Base-by-base conservation (phyloP, 2,329 filamentous ascomycete species). In the Aspergillus caelatus region DNA sequence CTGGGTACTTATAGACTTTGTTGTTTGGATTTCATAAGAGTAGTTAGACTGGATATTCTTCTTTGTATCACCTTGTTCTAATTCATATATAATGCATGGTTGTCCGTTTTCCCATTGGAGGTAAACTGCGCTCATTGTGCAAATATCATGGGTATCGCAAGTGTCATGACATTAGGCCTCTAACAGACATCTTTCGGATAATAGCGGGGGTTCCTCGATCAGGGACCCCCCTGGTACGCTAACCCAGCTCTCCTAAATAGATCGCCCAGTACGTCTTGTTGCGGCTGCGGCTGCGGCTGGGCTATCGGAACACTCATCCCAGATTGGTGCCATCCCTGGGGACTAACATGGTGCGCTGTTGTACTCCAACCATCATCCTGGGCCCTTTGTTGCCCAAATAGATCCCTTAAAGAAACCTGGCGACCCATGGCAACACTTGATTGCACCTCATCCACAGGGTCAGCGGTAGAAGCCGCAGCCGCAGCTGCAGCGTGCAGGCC, bases 341-440 rank as follows among this genome's bases (percentile, higher is more conserved):
- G 69, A 8, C 48, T 65, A 11, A 76, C 62, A 63, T 78, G 77
- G 70, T 85, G 83, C 53, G 78, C 78, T 56, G 81, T 79, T 16
- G 84, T 77, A 70, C 80, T 84, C 77, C 81, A 85, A 12, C 72
- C 82, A 59, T 83, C 80, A 67, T 86, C 84, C 57, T 83, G 79
- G 32, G 80, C 80, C 53, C 82, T 79, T 68, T 86, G 83, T 69
- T 85, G 83, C 6, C 84, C 84, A 68, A 87, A 86, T 2, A 86
- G 72, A 66, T 86, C 83, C 61, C 83, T 80, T 10, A 86, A 73
- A 19, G 80, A 84, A 28, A 85, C 75, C 71, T 84, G 83, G 52
- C 83, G 80, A n/a, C 81, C 84, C 81, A 84, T 85, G 14, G 81
- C 75, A 16, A 78, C 78, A 55, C 80, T 78, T 19, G 72, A 64